Conservation (phyloP, 1,284 basidiomycete genomes). For the Blastosporella zonata region DNA sequence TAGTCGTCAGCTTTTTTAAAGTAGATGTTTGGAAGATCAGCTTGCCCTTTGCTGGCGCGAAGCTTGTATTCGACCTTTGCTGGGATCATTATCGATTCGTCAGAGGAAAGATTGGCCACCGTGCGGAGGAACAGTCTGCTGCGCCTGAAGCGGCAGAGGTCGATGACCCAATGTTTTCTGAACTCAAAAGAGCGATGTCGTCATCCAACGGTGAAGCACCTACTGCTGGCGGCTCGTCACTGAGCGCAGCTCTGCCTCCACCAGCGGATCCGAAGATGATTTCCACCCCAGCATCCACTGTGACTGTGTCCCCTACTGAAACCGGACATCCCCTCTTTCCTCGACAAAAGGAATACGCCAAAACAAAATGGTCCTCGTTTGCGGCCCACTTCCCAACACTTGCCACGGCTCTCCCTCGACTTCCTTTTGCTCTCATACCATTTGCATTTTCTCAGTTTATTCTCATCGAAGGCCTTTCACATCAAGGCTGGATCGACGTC, state of each 20-base stretch:
- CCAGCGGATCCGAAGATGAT: neutral
- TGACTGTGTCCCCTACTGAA: neutral
- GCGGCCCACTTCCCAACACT: constrained; percentile 71
- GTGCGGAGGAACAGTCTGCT: constrained; percentile 19
- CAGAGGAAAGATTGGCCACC: constrained; percentile 14
- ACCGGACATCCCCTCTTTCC: constrained; percentile 3
- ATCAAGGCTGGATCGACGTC: constrained; percentile 90
- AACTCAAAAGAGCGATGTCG: constrained; percentile 27
- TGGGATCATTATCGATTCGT: constrained; percentile 54
- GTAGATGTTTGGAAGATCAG: constrained; percentile 82
- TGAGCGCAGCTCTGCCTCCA: constrained; percentile 13
- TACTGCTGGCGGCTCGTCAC: constrained; percentile 20
- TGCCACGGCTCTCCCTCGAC: constrained; percentile 64
- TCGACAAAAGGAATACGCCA: constrained; percentile 22
- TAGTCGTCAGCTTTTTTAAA: constrained; percentile 57
- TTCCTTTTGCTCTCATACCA: constrained; percentile 83
- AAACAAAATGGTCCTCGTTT: constrained; percentile 25
- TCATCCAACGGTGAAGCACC: constrained; percentile 19
- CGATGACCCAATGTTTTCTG: constrained; percentile 13
- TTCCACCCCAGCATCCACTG: neutral
- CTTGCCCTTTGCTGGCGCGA: constrained; percentile 78
- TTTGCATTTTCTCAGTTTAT: constrained; percentile 98
- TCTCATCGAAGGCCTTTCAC: constrained; percentile 82
- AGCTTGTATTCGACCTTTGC: constrained; percentile 65
- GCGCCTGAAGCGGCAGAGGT: constrained; percentile 1